Evolutionary conservation across 1,284 basidiomycete species (phyloP).

Genomic region (Mixia osmundae): DNA sequence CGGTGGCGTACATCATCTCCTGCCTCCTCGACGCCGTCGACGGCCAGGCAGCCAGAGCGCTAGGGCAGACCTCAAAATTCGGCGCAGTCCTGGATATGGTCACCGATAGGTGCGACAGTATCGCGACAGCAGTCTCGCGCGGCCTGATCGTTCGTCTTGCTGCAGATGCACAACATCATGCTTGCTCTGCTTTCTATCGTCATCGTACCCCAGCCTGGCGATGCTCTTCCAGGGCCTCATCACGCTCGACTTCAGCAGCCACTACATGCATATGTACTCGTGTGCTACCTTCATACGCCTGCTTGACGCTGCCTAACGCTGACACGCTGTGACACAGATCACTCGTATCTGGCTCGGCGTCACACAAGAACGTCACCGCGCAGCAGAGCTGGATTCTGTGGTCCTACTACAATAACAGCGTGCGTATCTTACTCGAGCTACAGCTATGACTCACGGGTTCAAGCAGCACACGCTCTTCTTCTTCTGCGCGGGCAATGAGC

Average conservation of each 20-base stretch:
- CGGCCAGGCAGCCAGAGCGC: slow-evolving; percentile 69
- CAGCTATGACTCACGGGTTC: slow-evolving; percentile 3
- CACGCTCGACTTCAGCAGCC: slow-evolving; percentile 87
- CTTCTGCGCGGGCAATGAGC: slow-evolving; percentile 89
- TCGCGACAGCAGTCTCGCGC: neutral
- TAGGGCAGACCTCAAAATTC: slow-evolving; percentile 83
- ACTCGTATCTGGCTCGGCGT: slow-evolving; percentile 68
- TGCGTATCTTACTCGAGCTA: slow-evolving; percentile 25
- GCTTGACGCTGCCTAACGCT: neutral
- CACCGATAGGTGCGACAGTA: slow-evolving; percentile 61
- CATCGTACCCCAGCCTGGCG: slow-evolving; percentile 59
- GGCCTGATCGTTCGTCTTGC: neutral
- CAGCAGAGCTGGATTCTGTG: slow-evolving; percentile 78
- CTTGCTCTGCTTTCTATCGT: slow-evolving; percentile 77
- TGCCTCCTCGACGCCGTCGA: slow-evolving; percentile 89
- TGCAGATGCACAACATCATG: slow-evolving; percentile 82
- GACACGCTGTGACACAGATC: slow-evolving; percentile 34
- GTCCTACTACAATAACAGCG: slow-evolving; percentile 82
- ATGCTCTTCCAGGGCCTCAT: slow-evolving; percentile 85
- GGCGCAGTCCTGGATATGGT: slow-evolving; percentile 99
- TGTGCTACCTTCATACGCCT: slow-evolving; percentile 23
- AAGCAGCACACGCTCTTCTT: slow-evolving; percentile 57
- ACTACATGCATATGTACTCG: slow-evolving; percentile 99
- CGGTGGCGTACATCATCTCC: slow-evolving; percentile 71
- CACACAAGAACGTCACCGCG: slow-evolving; percentile 75